These are phyloP conservation scores for Rhizopus sp. DNA, from an alignment of 371 early-diverging fungal genomes.

Conservation along the genomic window DNA sequence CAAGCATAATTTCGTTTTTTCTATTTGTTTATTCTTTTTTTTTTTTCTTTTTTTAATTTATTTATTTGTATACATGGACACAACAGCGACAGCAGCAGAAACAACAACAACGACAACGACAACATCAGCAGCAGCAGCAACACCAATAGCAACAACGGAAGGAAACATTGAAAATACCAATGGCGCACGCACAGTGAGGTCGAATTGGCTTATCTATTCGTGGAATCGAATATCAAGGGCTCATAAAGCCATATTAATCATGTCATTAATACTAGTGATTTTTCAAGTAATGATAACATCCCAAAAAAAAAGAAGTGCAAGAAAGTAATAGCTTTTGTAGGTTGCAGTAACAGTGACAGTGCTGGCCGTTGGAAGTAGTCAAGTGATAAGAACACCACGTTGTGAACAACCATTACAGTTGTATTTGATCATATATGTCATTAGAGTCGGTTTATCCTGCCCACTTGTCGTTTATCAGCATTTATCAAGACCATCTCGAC, in stretches of 20 bases:
- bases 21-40: no score
- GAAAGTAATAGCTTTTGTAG: conserved; percentile 8
- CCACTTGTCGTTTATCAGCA: conserved; percentile 44
- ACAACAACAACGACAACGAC: no score
- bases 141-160: background rate
- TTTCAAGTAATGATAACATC: background rate
- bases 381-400: conserved; percentile 1
- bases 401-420: conserved; percentile 45
- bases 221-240: conserved; percentile 27
- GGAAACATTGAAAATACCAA: background rate
- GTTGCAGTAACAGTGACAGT: conserved; percentile 25
- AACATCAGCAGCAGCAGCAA: no score
- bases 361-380: conserved; percentile 24
- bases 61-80: no score
- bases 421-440: conserved; percentile 39
- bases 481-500: conserved; percentile 17
- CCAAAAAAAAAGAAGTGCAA: background rate
- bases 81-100: no score
- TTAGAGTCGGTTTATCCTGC: conserved; percentile 35
- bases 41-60: no score
- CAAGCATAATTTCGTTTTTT: no score
- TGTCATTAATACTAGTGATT: conserved; percentile 16
- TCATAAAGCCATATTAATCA: conserved; percentile 21
- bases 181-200: conserved; percentile 17
- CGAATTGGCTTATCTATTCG: conserved; percentile 24